Evolutionary conservation across 2,329 filamentous ascomycete genomes (phyloP).

Genomic region (Diaporthe australafricana): DNA sequence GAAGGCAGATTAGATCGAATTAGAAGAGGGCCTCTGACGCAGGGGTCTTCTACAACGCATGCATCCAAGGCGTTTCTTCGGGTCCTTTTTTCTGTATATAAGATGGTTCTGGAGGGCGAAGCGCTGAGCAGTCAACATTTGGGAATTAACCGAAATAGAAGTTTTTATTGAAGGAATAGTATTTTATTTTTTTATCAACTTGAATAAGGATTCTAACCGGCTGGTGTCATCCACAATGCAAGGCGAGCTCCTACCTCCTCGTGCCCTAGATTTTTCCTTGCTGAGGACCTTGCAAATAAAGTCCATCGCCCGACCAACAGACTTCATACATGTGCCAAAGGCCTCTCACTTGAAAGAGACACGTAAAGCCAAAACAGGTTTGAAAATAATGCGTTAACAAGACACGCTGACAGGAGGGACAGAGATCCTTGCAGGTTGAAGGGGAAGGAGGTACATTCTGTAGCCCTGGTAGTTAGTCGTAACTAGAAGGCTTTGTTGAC

Average conservation of each 20-base stretch:
- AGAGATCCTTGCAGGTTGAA: background rate
- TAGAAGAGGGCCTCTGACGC: constrained; percentile 17
- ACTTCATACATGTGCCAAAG: background rate
- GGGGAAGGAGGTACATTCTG: background rate
- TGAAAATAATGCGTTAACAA: too few relatives aligned
- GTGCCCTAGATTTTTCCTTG: background rate
- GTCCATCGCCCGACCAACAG: background rate
- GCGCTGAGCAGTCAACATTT: constrained; percentile 24
- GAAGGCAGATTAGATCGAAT: constrained; percentile 56
- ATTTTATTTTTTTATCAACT: constrained; percentile 1
- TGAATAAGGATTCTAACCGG: background rate
- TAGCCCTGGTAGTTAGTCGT: background rate
- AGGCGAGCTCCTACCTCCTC: background rate
- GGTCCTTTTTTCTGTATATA: constrained; percentile 38
- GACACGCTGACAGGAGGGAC: background rate
- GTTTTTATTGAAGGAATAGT: constrained; percentile 32
- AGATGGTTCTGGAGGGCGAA: constrained; percentile 17
- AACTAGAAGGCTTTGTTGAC: constrained; percentile 41
- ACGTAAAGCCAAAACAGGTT: background rate
- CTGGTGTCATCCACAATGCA: background rate
- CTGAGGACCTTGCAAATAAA: background rate
- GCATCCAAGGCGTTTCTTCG: constrained; percentile 34
- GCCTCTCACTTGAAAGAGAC: background rate
- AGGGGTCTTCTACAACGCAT: background rate
- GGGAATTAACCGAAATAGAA: constrained; percentile 31